phyloP scores from a whole-genome alignment of 192 early-diverging fungal species.

The Linnemannia schmuckeri region DNA sequence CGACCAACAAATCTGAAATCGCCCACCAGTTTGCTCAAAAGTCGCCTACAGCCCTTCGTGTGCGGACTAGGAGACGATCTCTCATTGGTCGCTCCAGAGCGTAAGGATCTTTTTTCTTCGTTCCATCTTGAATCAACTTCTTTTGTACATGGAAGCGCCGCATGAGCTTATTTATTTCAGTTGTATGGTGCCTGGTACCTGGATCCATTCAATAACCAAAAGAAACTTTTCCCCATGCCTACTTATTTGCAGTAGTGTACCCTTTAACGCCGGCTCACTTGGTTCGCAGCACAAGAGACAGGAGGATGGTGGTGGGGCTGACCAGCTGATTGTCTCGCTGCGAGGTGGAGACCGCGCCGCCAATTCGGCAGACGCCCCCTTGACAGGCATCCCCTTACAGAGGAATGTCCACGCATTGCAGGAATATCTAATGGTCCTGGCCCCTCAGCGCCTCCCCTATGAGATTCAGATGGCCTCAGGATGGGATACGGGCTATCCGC shows the following conservation, averaged over 20 bases:
- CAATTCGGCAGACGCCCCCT: constrained; percentile 1
- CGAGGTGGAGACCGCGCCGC: constrained; percentile 6
- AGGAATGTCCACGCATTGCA: constrained; percentile 41
- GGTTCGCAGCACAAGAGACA: constrained; percentile 32
- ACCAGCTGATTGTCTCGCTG: constrained; percentile 43
- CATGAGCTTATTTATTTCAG: constrained; percentile 4
- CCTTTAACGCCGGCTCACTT: constrained; percentile 36
- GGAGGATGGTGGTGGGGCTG: constrained; percentile 25
- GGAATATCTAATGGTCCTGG: constrained; percentile 52
- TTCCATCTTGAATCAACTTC: no score
- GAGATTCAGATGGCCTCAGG: constrained; percentile 57
- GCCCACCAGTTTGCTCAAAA: constrained; percentile 22
- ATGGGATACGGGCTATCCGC: constrained; percentile 59
- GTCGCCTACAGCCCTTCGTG: constrained; percentile 19
- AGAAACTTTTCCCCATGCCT: not conserved
- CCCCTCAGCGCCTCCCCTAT: constrained; percentile 47
- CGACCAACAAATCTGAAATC: constrained; percentile 31
- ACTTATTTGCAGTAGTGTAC: constrained; percentile 24
- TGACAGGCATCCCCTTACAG: constrained; percentile 32
- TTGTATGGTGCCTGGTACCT: not conserved
- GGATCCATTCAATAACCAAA: not conserved
- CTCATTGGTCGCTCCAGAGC: constrained; percentile 46
- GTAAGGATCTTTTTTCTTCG: constrained; percentile 22
- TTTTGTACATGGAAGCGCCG: not conserved
- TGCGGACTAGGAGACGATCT: constrained; percentile 44